Percentiles rank a stretch among this genome's conserved stretches.
Conservation (phyloP, 2,329 filamentous ascomycete genomes). For the Alternaria sp. region DNA sequence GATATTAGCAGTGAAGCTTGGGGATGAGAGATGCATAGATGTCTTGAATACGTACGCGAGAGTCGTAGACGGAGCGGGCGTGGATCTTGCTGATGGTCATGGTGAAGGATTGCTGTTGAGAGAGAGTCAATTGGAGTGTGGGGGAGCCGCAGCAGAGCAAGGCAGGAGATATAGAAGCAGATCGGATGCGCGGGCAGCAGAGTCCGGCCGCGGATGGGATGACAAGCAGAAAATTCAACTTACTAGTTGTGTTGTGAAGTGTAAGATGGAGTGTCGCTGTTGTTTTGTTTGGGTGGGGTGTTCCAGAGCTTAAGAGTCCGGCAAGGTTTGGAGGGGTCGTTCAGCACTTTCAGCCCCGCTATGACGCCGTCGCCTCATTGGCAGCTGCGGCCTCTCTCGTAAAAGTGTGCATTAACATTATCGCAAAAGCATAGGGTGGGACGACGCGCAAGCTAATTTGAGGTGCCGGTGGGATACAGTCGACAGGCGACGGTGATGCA, state of each 20-base stretch:
- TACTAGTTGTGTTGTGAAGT: constrained; percentile 39
- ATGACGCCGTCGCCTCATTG: constrained; percentile 34
- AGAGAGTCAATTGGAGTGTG: constrained; percentile 37
- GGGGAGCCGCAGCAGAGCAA: constrained; percentile 19
- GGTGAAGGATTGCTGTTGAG: constrained; percentile 51
- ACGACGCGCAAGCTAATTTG: constrained; percentile 7
- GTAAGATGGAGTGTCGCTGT: constrained; percentile 32
- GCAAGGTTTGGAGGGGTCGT: constrained; percentile 36
- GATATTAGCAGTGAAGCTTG: constrained; percentile 19
- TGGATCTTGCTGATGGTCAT: constrained; percentile 75
- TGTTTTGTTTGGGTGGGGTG: constrained; percentile 41
- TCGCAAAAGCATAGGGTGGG: constrained; percentile 30
- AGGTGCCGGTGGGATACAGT: not conserved
- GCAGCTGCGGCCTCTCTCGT: constrained; percentile 33
- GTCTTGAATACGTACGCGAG: constrained; percentile 62
- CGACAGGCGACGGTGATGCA: constrained; percentile 7
- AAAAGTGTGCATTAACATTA: constrained; percentile 35
- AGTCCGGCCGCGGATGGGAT: constrained; percentile 50
- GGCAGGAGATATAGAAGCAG: constrained; percentile 38
- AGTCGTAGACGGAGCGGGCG: constrained; percentile 90
- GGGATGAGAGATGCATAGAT: not conserved
- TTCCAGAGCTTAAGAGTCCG: constrained; percentile 31
- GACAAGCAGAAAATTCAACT: constrained; percentile 39
- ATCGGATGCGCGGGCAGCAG: constrained; percentile 36
- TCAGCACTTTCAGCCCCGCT: constrained; percentile 37